These are phyloP conservation scores for Dactylorhiza incarnata DNA, from an alignment of 106 monocot species.

Conservation along the genomic window DNA sequence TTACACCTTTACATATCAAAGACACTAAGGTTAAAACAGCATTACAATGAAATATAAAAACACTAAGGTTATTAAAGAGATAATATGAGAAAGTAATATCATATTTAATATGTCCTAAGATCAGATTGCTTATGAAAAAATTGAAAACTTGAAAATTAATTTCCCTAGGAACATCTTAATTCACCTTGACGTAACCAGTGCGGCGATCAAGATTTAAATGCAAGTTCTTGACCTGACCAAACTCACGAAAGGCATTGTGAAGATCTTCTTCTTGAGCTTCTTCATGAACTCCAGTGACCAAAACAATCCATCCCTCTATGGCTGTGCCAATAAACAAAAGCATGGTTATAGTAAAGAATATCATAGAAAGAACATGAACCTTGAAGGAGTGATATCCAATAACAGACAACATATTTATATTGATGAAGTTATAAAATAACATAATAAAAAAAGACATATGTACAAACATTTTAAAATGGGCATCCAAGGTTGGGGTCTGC, in stretches of 20 bases:
- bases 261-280: conserved; percentile 97
- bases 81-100: neutral
- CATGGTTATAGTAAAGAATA: neutral
- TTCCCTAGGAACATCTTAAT: neutral
- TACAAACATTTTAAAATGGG: neutral
- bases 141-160: neutral
- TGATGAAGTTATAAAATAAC: neutral
- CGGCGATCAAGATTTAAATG: conserved; percentile 96
- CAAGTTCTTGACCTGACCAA: conserved; percentile 82
- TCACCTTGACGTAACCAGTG: conserved; percentile 95
- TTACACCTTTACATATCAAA: neutral
- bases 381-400: neutral
- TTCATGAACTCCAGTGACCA: conserved; percentile 94
- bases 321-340: conserved; percentile 23
- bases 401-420: neutral
- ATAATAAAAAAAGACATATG: neutral
- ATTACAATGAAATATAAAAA: conserved; percentile 1
- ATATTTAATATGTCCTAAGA: neutral
- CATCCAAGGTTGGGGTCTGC: neutral
- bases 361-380: neutral
- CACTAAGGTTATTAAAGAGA: neutral
- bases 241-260: conserved; percentile 78
- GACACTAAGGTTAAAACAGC: neutral
- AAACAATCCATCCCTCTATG: conserved; percentile 87
- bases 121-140: neutral